These are phyloP conservation scores for Yarrowia sp. DNA, from an alignment of 805 yeast genomes.

Conservation along the genomic window DNA sequence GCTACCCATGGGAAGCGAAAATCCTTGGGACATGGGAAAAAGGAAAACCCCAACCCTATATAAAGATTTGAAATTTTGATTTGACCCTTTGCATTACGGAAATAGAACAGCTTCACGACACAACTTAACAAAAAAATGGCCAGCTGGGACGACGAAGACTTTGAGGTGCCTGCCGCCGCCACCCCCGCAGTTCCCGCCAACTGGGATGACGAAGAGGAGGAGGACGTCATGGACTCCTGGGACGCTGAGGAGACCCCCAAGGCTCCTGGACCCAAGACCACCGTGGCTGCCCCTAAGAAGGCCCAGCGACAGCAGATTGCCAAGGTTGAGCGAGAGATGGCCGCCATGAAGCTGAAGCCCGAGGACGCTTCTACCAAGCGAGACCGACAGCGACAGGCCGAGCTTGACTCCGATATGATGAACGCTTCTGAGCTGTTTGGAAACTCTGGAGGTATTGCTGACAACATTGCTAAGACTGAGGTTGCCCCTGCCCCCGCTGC, in stretches of 20 bases:
- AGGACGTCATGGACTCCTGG: conserved; percentile 89
- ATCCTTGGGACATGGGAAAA: neutral
- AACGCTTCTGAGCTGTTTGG: conserved; percentile 92
- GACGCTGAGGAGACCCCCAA: conserved; percentile 60
- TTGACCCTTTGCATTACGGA: neutral
- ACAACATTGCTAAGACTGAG: neutral
- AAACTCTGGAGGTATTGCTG: conserved; percentile 47
- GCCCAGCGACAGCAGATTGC: conserved; percentile 42
- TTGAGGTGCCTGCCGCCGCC: conserved; percentile 60
- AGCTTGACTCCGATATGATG: conserved; percentile 78
- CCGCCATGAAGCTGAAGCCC: conserved; percentile 43
- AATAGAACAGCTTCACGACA: neutral
- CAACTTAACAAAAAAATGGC: neutral
- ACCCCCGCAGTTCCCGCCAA: conserved; percentile 77
- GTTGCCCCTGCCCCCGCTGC: conserved; percentile 25
- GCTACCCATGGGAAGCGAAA: neutral
- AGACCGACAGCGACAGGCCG: conserved; percentile 74
- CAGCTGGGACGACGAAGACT: conserved; percentile 76
- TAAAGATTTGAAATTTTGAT: conserved; percentile 12
- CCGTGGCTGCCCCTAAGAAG: conserved; percentile 42
- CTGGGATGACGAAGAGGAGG: conserved; percentile 60
- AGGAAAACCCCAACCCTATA: conserved; percentile 5
- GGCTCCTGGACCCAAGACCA: conserved; percentile 43
- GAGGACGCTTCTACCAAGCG: conserved; percentile 72
- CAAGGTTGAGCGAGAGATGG: conserved; percentile 42